Percentiles rank a stretch among this genome's conserved stretches.
Conservation (phyloP, 345 rosid genomes). For the Aquilaria malaccensis region DNA sequence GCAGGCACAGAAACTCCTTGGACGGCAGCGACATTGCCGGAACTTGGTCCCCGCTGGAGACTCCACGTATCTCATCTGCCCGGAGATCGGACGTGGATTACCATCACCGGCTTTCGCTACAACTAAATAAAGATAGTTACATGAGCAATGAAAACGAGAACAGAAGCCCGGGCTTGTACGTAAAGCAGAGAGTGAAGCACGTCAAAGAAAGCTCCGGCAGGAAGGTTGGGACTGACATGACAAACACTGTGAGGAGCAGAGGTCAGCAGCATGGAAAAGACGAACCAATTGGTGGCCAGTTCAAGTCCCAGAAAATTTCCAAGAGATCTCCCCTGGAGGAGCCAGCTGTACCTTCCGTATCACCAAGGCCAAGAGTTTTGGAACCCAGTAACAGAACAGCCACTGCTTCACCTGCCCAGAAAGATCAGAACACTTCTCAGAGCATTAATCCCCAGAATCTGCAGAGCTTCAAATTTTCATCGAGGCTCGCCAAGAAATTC, state of each 20-base stretch:
- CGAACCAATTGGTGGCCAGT: slow-evolving; percentile 20
- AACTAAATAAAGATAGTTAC: slow-evolving; percentile 15
- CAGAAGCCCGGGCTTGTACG: slow-evolving; percentile 53
- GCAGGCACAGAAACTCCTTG: neutral
- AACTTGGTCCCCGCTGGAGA: slow-evolving; percentile 73
- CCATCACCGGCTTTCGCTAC: slow-evolving; percentile 70
- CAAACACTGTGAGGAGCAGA: neutral
- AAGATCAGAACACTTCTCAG: slow-evolving; percentile 9
- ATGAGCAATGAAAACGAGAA: slow-evolving; percentile 11
- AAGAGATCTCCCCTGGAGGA: no score
- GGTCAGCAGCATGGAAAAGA: slow-evolving; percentile 29
- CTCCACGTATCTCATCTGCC: slow-evolving; percentile 71
- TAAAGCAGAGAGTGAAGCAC: slow-evolving; percentile 77
- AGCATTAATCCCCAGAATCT: no score
- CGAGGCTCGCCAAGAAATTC: slow-evolving; percentile 24
- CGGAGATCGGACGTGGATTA: slow-evolving; percentile 76
- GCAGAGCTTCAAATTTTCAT: no score
- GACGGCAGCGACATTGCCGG: slow-evolving; percentile 14
- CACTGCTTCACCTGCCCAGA: neutral
- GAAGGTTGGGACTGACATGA: neutral
- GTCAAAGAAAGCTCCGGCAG: slow-evolving; percentile 35
- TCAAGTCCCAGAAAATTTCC: slow-evolving; percentile 9
- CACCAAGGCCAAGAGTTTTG: slow-evolving; percentile 42
- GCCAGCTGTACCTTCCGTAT: slow-evolving; percentile 25
- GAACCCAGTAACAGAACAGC: slow-evolving; percentile 32